A percentile compares a stretch with the other conserved stretches of the same genome.
phyloP scores from a whole-genome alignment of 768 basidiomycete genomes.

The Kockovaella imperatae region DNA sequence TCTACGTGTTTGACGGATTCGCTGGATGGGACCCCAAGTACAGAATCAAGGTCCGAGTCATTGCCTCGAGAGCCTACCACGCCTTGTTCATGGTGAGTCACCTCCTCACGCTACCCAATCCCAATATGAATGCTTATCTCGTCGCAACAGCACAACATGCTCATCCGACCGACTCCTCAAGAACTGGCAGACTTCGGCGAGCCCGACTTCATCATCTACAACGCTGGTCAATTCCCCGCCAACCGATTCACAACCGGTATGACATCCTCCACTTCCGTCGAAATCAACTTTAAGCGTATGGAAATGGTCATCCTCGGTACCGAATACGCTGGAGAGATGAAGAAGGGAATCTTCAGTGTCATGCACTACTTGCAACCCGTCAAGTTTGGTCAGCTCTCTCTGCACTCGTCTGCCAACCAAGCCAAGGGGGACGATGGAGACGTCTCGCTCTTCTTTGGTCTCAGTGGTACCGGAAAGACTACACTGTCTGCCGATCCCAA shows the following conservation, averaged over 20 bases:
- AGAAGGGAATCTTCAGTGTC: constrained; percentile 99
- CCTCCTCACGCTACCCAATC: neutral
- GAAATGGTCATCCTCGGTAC: constrained; percentile 99
- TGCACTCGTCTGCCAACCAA: constrained; percentile 91
- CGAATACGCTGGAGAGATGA: constrained; percentile 99
- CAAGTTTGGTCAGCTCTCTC: constrained; percentile 93
- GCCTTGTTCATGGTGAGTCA: constrained; percentile 88
- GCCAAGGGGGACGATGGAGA: constrained; percentile 77
- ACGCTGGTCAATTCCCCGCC: constrained; percentile 98
- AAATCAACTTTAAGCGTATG: constrained; percentile 99
- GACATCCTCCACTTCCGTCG: constrained; percentile 96
- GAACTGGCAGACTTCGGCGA: constrained; percentile 91
- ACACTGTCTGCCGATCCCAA: constrained; percentile 93
- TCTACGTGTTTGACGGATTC: constrained; percentile 94
- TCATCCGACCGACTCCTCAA: constrained; percentile 92
- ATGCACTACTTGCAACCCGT: constrained; percentile 99
- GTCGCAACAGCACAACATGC: constrained; percentile 90
- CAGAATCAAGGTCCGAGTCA: constrained; percentile 98
- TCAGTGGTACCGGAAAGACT: constrained; percentile 97
- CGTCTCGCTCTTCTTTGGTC: constrained; percentile 97
- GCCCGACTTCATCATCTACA: constrained; percentile 99
- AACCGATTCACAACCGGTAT: constrained; percentile 99
- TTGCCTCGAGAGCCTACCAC: constrained; percentile 96
- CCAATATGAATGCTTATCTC: constrained; percentile 2
- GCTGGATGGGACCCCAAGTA: constrained; percentile 99